Base-by-base conservation (phyloP, 169 alveolate species). In the Eimeria brunetti region DNA sequence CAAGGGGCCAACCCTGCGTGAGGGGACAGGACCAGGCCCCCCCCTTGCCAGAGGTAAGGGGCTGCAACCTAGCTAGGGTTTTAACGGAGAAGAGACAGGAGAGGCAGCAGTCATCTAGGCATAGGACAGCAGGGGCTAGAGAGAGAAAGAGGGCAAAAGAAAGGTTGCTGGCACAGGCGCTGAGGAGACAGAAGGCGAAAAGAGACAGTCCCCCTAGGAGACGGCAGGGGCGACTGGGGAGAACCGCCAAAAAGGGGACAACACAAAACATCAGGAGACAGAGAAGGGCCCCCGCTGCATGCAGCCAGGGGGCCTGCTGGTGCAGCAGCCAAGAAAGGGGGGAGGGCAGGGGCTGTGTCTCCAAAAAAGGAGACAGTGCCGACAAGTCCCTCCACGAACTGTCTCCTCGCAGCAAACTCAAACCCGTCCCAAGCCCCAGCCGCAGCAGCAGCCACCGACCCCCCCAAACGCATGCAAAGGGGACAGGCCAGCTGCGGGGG, bases 381-480 rank as follows among this genome's bases (percentile, higher is more conserved):
- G 96, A 60, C 0, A 95, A 71, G 33, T 81, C 95, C 8, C 73
- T 9, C 97, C 97, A 95, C 1, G 84, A 2, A 11, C 30, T 9
- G 86, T 91, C 96, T 18, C 51, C 51, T 20, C 97, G 11, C 33
- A 95, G 64, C 62, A 91, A 91, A 41, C 75, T 91, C 56, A 95
- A 69, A 18, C 97, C 97, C n/a, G 96, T 94, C 20, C 97, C 97
- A 18, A 95, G 41, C 69, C 33, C 51, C 24, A 95, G 78, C 12
- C 97, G 95, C 18, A 95, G 88, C 53, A 95, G 58, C 27, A 95
- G 91, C 96, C 97, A 95, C 18, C 97, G 83, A 41, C 88, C 49
- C 7, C 95, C 96, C 94, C 95, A 93, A 0, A 95, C 44, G 78
- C 91, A 69, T 2, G 64, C 89, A 18, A 41, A 12, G 30, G 96